Base-by-base conservation (phyloP, 805 yeast species). In the Cyberlindnera mrakii region DNA sequence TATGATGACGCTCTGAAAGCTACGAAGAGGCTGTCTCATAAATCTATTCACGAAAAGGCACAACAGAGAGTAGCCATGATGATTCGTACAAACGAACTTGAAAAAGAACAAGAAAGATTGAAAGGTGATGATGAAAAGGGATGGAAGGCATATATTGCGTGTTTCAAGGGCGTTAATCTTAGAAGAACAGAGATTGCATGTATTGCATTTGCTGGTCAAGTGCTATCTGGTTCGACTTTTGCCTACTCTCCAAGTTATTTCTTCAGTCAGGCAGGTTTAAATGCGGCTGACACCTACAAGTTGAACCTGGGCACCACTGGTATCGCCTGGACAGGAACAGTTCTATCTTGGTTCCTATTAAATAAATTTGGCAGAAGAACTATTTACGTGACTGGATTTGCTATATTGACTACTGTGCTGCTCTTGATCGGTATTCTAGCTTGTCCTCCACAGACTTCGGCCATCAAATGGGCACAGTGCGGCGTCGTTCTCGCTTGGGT, bases 241-340 rank as follows among this genome's bases (percentile, higher is more conserved):
- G 72, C 72, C 32, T 73, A 70, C 55, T 62, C 76, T 7, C 53
- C 57, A 18, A 68, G 78, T 10, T 74, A 72, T 51, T 73, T 71
- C 58, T 74, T 67, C 52, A 53, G 61, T 30, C 71, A 71, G 45
- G 75, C 78, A 31, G 80, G 80, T 41, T 63, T 71, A 54, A 57
- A 67, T 10, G 30, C 55, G 2, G 31, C 27, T 5, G 44, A 49
- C n/a, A 43, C 45, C 20, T 74, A 70, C 55, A 45, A 47, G 37
- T 63, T 68, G 35, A 67, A 52, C 35, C 48, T 60, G 47, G 68
- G 66, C 27, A 59, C 59, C 18, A 63, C 64, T 38, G 58, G 57
- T 10, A 53, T 65, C 23, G 60, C 68, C 4, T 52, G 62, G 35
- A 31, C 47, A 10, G 67, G 70, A 11, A 55, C 60, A 34, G 42